Evolutionary conservation across 495 filamentous ascomycete species (phyloP), one percentile per base, ranked within the genome.

Genomic region (Cenococcum geophilum): DNA sequence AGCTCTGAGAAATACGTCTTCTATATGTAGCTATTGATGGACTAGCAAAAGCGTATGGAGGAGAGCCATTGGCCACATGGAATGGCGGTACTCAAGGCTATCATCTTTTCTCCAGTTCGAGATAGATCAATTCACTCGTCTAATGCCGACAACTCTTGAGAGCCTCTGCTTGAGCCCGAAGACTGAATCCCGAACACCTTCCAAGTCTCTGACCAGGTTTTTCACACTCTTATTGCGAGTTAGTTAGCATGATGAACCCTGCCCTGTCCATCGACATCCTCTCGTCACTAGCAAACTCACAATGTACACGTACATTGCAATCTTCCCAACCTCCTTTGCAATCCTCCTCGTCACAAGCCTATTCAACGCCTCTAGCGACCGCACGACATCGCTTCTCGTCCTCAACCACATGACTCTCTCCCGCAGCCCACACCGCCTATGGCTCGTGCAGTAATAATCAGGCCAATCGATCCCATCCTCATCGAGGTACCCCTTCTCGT

Each of bases 341-440:
- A 68, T 69, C 53, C 68, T 35, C 40, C 70, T 50, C 18, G 60
- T 67, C 60, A 69, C 60, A 23, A 71, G 37, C 59, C 68, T 59
- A 25, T 22, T 49, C 53, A 72, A 49, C n/a, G 36, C 32, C 61
- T 67, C 56, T 4, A 66, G 45, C 52, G 69, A 34, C 18, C 50
- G 25, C 50, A 69, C 58, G 34, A 68, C 68, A 43, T 63, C 63
- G 2, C 53, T 18, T 55, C 65, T 71, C 58, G 42, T 54, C 57
- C 35, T 55, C 25, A 72, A 45, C 70, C 68, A 72, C 21, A 36
- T 42, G 20, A 62, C 49, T 16, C 70, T 25, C 57, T 66, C 55
- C 55, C 35, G 14, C 0, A 66, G 48, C n/a, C 58, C 55, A 40
- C 59, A 66, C 1, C 59, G 18, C 21, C 57, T 50, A 56, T 72